Conservation (phyloP, 441 rosid species). For the Aquilaria agallochum region DNA sequence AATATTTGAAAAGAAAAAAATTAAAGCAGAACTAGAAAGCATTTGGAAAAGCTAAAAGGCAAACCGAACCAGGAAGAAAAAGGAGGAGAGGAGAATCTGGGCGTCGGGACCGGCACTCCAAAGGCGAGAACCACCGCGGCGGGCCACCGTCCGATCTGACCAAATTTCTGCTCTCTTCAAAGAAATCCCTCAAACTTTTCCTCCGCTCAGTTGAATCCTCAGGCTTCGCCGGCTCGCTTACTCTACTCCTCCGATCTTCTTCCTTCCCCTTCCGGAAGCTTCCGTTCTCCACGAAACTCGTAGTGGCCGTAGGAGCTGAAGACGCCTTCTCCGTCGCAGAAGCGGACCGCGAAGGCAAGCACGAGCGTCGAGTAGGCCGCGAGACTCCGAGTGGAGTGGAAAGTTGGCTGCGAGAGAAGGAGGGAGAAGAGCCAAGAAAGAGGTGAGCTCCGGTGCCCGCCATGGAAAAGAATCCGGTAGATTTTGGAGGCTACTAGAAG, state of each 20-base stretch:
- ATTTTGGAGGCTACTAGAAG: too few relatives aligned
- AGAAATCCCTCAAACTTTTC: slow-evolving; percentile 19
- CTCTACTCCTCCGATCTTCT: slow-evolving; percentile 35
- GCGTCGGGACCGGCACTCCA: slow-evolving; percentile 41
- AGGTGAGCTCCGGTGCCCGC: slow-evolving; percentile 9
- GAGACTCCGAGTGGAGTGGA: background rate
- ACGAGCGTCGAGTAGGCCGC: slow-evolving; percentile 1
- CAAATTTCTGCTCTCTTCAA: slow-evolving; percentile 19
- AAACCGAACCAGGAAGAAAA: slow-evolving; percentile 52
- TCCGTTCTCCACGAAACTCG: background rate
- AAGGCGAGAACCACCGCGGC: slow-evolving; percentile 83
- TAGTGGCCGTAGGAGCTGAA: background rate
- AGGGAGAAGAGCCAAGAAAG: background rate
- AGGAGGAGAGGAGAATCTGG: slow-evolving; percentile 61
- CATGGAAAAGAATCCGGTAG: slow-evolving; percentile 1
- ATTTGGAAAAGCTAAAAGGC: background rate
- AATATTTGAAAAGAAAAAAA: background rate
- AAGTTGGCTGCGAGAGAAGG: background rate
- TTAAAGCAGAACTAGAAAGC: background rate
- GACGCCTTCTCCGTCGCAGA: slow-evolving; percentile 1
- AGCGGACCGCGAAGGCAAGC: slow-evolving; percentile 1
- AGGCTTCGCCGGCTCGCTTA: slow-evolving; percentile 5
- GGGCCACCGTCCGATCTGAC: slow-evolving; percentile 34
- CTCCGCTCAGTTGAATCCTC: slow-evolving; percentile 13
- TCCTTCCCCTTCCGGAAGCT: slow-evolving; percentile 7